Percentiles rank a stretch among this genome's conserved stretches.
Evolutionary conservation across 345 rosid species (phyloP).

Genomic region (Eucalyptus shirleyi): DNA sequence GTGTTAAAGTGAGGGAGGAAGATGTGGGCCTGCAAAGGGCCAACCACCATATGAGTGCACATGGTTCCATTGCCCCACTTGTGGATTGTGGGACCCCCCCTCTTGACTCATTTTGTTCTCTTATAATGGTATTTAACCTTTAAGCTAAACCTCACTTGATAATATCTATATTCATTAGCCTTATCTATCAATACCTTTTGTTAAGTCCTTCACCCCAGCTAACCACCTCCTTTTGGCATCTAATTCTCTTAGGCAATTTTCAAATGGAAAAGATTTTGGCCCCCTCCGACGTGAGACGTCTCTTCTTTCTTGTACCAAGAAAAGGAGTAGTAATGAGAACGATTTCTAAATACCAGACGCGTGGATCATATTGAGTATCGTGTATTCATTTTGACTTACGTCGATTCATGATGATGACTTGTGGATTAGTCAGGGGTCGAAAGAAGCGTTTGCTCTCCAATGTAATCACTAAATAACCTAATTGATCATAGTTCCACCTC

Average conservation of each 20-base stretch:
- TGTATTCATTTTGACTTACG: not conserved
- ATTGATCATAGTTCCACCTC: not conserved
- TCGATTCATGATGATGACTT: not conserved
- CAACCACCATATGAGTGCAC: slow-evolving; percentile 73
- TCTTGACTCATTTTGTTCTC: not conserved
- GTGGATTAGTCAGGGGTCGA: not conserved
- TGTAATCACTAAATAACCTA: not conserved
- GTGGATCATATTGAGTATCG: not conserved
- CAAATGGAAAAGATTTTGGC: not conserved
- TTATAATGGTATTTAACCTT: not conserved
- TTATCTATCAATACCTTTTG: not conserved
- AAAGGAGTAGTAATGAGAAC: not conserved
- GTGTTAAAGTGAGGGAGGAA: slow-evolving; percentile 1
- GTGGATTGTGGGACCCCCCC: not conserved
- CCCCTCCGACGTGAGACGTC: not conserved
- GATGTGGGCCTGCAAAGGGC: slow-evolving; percentile 18
- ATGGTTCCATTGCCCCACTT: slow-evolving; percentile 40
- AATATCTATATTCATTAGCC: not conserved
- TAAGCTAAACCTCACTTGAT: not conserved
- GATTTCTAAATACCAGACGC: not conserved
- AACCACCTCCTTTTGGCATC: not conserved
- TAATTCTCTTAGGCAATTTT: not conserved
- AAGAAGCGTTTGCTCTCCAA: not conserved
- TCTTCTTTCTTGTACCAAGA: not conserved
- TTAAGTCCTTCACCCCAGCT: not conserved